A percentile compares a stretch with the other conserved stretches of the same genome.
Evolutionary conservation across 2,329 filamentous ascomycete genomes (phyloP).

Genomic region (Colletotrichum abscissum): DNA sequence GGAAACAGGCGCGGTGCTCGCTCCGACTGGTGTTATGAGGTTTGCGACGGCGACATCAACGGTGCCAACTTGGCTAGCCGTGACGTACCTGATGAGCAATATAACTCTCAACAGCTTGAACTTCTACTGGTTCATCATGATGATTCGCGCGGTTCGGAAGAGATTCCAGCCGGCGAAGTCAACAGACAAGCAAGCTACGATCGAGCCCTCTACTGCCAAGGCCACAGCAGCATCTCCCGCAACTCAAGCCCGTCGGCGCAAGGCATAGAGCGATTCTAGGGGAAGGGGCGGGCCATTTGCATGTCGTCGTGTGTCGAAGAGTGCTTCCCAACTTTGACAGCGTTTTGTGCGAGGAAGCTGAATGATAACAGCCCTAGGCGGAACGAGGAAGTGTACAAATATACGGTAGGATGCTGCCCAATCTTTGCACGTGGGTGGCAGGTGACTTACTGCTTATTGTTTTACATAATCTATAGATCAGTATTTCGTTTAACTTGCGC

Average conservation of each 20-base stretch:
- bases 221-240: slow-evolving; percentile 42
- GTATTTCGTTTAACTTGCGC: not conserved
- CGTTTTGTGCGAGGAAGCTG: not conserved
- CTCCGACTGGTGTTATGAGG: slow-evolving; percentile 55
- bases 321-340: not conserved
- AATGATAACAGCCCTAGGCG: not conserved
- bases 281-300: not conserved
- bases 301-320: not conserved
- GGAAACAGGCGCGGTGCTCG: slow-evolving; percentile 38
- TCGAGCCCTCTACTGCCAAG: slow-evolving; percentile 43
- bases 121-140: slow-evolving; percentile 88
- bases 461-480: not conserved
- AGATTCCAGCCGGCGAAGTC: slow-evolving; percentile 62
- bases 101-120: slow-evolving; percentile 80
- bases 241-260: slow-evolving; percentile 43
- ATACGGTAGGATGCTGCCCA: not conserved
- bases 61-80: slow-evolving; percentile 77
- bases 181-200: not conserved
- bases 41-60: slow-evolving; percentile 60
- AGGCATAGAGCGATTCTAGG: slow-evolving; percentile 38
- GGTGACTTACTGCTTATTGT: not conserved
- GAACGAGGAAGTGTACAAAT: not conserved
- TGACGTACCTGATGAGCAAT: slow-evolving; percentile 77
- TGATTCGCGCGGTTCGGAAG: slow-evolving; percentile 83
- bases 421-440: not conserved